Conservation (phyloP, 768 basidiomycete species). For the Amanita rubescens region DNA sequence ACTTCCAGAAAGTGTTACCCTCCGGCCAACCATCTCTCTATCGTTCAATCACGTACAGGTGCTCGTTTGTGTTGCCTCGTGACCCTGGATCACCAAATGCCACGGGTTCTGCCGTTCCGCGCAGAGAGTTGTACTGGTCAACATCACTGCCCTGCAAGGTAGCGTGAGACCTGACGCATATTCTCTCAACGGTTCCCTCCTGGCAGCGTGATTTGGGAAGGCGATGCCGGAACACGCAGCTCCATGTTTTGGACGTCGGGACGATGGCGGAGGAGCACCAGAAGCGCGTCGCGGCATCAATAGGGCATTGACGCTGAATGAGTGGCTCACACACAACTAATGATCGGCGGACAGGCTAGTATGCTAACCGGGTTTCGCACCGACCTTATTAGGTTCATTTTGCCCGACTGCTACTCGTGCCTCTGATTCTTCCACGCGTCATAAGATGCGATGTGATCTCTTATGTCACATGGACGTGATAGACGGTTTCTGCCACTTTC, state of each 20-base stretch:
- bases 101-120: constrained; percentile 15
- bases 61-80: constrained; percentile 45
- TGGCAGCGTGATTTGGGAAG: constrained; percentile 28
- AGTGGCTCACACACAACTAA: constrained; percentile 34
- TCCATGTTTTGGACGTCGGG: constrained; percentile 17
- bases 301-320: constrained; percentile 19
- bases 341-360: neutral
- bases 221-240: constrained; percentile 41
- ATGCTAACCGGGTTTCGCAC: constrained; percentile 18
- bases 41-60: constrained; percentile 32
- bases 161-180: constrained; percentile 10
- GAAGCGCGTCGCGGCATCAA: constrained; percentile 45
- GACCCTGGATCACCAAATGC: constrained; percentile 29
- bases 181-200: constrained; percentile 1
- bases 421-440: constrained; percentile 10
- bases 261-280: constrained; percentile 24
- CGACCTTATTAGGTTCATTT: constrained; percentile 11
- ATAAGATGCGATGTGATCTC: constrained; percentile 8
- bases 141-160: constrained; percentile 11
- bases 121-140: constrained; percentile 19
- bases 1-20: constrained; percentile 45
- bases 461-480: neutral
- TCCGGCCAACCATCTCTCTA: constrained; percentile 13
- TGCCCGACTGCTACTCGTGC: constrained; percentile 1
- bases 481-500: constrained; percentile 7